A percentile compares a stretch with the other conserved stretches of the same genome.
These are phyloP conservation scores for Fusarium sp. DNA, from an alignment of 2,329 filamentous ascomycete genomes.

Conservation along the genomic window DNA sequence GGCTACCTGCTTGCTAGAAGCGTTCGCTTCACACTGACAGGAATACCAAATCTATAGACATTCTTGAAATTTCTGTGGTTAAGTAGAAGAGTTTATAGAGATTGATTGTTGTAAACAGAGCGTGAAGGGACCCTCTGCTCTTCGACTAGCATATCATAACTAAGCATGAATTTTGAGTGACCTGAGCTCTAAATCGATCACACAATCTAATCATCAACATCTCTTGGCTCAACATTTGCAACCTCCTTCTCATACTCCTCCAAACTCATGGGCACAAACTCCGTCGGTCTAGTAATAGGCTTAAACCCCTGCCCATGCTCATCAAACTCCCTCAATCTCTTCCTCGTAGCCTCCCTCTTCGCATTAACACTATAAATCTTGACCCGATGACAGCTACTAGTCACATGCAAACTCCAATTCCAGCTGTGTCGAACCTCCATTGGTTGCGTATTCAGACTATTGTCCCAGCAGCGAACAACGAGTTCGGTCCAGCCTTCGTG, in stretches of 20 bases:
- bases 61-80: fast-evolving
- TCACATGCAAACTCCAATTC: slow-evolving; percentile 75
- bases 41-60: fast-evolving
- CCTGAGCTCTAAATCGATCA: fast-evolving
- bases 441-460: slow-evolving; percentile 68
- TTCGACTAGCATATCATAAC: not conserved
- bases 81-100: not conserved
- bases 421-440: slow-evolving; percentile 62
- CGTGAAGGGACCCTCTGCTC: not conserved
- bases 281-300: slow-evolving; percentile 58
- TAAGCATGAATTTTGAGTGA: fast-evolving
- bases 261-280: not conserved
- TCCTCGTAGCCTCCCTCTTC: slow-evolving; percentile 57
- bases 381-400: slow-evolving; percentile 68
- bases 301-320: slow-evolving; percentile 55
- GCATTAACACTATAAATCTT: slow-evolving; percentile 71
- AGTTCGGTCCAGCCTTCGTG: slow-evolving; percentile 71
- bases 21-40: not conserved
- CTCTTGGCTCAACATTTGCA: not conserved
- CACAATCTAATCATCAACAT: not conserved
- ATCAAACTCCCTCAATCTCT: slow-evolving; percentile 62
- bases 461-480: slow-evolving; percentile 68
- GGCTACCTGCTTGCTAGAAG: not conserved
- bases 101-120: not conserved
- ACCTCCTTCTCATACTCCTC: not conserved